Conservation (phyloP, 73 alveolate species). For the Blepharisma japonicum region DNA sequence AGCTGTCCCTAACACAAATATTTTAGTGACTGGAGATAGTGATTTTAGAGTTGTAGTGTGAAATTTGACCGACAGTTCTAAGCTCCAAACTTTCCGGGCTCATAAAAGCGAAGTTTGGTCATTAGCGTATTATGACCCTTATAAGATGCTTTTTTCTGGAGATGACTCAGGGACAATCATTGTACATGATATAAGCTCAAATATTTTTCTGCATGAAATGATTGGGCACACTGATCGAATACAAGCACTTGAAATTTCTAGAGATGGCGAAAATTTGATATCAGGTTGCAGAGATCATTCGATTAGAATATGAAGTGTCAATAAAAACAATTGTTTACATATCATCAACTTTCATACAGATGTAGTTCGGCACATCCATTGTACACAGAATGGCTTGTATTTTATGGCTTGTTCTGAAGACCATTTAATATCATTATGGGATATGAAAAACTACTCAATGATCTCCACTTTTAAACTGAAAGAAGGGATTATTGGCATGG, state of each 20-base stretch:
- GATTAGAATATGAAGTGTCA: not conserved
- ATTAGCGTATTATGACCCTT: too few species aligned
- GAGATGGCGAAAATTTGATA: not conserved
- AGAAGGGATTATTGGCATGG: not conserved
- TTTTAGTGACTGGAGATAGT: conserved; percentile 16
- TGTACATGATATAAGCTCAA: not conserved
- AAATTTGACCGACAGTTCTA: not conserved
- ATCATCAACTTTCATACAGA: not conserved
- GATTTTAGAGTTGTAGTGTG: not conserved
- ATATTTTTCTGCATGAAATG: not conserved
- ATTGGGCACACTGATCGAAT: not conserved
- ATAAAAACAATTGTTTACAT: not conserved
- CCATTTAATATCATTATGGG: not conserved
- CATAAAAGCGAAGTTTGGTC: too few species aligned
- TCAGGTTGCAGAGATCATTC: not conserved
- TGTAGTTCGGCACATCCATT: not conserved
- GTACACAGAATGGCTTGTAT: not conserved
- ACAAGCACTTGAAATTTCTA: not conserved
- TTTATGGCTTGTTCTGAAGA: not conserved
- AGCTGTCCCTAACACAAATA: not conserved
- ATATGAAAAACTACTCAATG: not conserved
- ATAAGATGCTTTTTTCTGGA: not conserved
- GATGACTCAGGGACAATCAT: not conserved
- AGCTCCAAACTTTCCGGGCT: too few species aligned
- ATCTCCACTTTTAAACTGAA: not conserved